Base-by-base conservation (phyloP, 2,329 filamentous ascomycete species). In the Penicillium sp. region DNA sequence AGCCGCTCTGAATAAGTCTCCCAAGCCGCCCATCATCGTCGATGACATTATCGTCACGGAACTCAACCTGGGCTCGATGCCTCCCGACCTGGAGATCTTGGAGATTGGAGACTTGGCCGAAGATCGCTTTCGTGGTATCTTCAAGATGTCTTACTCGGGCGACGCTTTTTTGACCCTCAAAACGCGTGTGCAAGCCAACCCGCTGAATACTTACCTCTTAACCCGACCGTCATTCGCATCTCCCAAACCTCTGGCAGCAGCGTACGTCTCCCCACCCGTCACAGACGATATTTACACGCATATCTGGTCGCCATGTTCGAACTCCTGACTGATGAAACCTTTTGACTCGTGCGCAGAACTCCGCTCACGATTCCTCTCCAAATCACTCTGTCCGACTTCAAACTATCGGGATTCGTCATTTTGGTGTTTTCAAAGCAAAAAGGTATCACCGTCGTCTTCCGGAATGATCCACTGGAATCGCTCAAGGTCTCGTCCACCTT, bases 11-110 rank as follows among this genome's bases (percentile, higher is more conserved):
- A 98, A 98, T 79, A 97, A 97, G 74, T 93, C 88, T 46, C 90
- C 91, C 35, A 97, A 97, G 66, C 93, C 93, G 48, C 93, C 93
- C 51, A 97, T 97, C 66, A 98, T 98, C 67, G 93, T 97, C 74
- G 93, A 96, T 79, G 93, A 98, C 72, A 97, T 98, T 73, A 82
- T 96, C 68, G 93, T 98, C 58, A 95, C 89, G 71, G 93, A 98
- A 74, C 81, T 98, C 70, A 98, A 98, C 72, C 80, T 98, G 53
- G 93, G 93, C 66, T 90, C 88, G 52, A 88, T 94, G 43, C 91
- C 93, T 40, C 93, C 93, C 9, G 89, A 97, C 66, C 75, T 98
- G 62, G 93, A 98, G 73, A 97, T 98, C 55, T 74, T 98, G 56
- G 93, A 98, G 76, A 95, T 98, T 70, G 93, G 93, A 49, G 93